Base-by-base conservation (phyloP, 805 yeast genomes). In the Tetrapisispora phaffii region DNA sequence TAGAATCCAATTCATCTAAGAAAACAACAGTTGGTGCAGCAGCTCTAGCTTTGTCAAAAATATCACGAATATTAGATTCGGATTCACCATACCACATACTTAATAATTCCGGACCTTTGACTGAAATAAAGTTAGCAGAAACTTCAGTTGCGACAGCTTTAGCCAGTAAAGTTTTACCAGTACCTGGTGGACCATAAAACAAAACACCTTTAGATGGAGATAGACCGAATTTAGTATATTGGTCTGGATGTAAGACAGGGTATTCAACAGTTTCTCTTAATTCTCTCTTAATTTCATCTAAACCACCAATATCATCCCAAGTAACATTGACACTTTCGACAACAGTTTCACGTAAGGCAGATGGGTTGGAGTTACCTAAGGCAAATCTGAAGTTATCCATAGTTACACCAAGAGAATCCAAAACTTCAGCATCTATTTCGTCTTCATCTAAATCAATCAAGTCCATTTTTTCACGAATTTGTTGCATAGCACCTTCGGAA, bases 401-500 rank as follows among this genome's bases (percentile, higher is more conserved):
- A 21, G 97, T 90, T 46, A 93, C 99, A 50, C 97, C 97, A 56
- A 93, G 75, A 22, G 96, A 85, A 66, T 93, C 96, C 61, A 93
- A 78, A 23, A 93, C 82, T 73, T 93, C 98, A 33, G 98, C 96
- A 65, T 89, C 97, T 57, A 94, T 93, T 57, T 90, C 93, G n/a
- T 55, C 58, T 45, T 55, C 58, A 41, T 55, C 58, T 37, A 55
- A 47, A 48, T 55, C 58, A 57, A 94, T 93, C 53, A 93, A 74
- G 62, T 93, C 98, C 97, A 93, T 89, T 79, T 93, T 93, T 72
- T 93, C 99, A 71, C 98, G 86, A 62, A 93, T 93, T 74, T 94
- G 98, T 76, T 93, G 98, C 98, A 93, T 93, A 48, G 98, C 99
- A 53, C 98, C 98, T 72, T 94, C 99, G n/a, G 97, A 88, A 76